Base-by-base conservation (phyloP, 1,284 basidiomycete species). In the Leccinum pseudoinsigne region DNA sequence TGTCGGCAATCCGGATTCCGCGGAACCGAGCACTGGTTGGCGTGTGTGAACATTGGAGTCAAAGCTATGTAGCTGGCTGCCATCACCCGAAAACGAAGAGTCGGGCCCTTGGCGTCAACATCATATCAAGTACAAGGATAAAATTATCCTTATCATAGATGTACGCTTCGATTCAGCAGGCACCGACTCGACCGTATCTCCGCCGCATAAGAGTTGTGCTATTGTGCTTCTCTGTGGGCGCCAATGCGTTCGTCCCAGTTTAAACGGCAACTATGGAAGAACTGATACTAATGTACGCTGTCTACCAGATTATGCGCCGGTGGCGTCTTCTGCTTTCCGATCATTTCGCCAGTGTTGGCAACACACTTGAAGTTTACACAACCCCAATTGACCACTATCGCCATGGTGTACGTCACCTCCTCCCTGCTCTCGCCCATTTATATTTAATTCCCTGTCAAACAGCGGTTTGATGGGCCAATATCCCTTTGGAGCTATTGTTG, bases 361-460 rank as follows among this genome's bases (percentile, higher is more conserved):
- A 69, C 79, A 42, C 81, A 84, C 68, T 76, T 87, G 70, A 85
- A 86, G 69, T 78, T 92, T 57, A 83, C 83, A 5, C 91, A 92
- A 71, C 85, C 88, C 10, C 90, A 93, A 68, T 75, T 93, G 61
- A 91, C 89, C n/a, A 89, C 88, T 11, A 87, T 92, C 58, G 86
- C 83, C n/a, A 80, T 86, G 61, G 85, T 83, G 86, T 88, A 72
- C 69, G 83, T 71, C 47, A 21, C 59, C n/a, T 58, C 26, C 36
- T 3, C 12, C 54, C 16, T 40, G 42, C 10, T 34, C 42, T 55
- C 45, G 2, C 36, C 26, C 11, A 21, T 63, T 63, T 45, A 23
- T 51, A 51, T 23, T 2, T 5, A 62, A 18, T 34, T 21, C 16
- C 26, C 18, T 60, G 18, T 59, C 47, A 57, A 51, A 21, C 53